These are phyloP conservation scores for Colletotrichum sansevieriae DNA, from an alignment of 2,329 filamentous ascomycete species.

Conservation along the genomic window DNA sequence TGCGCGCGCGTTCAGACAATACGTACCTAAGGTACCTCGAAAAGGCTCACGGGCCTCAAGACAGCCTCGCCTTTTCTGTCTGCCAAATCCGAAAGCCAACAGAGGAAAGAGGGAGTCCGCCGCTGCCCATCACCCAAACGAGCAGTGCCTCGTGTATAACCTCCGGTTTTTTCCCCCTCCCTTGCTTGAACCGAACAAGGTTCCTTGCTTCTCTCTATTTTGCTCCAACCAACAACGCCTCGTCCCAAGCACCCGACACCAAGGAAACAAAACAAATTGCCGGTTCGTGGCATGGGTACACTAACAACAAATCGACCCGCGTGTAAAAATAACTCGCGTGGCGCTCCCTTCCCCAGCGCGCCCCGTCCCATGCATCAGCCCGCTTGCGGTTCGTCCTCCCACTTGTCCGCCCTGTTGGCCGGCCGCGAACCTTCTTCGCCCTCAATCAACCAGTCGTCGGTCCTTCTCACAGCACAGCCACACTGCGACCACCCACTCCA, in stretches of 20 bases:
- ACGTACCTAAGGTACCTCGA: neutral
- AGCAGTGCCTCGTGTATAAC: slow-evolving; percentile 2
- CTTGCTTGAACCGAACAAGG: slow-evolving; percentile 19
- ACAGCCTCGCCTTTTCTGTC: neutral
- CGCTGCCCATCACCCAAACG: neutral
- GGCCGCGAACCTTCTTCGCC: neutral
- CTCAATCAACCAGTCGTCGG: too few species aligned
- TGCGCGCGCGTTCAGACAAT: too few species aligned
- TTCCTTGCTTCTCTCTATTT: neutral
- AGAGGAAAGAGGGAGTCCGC: neutral
- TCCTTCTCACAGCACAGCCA: slow-evolving; percentile 24
- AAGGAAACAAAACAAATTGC: neutral
- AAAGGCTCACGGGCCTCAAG: neutral
- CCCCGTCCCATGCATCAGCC: slow-evolving; percentile 25
- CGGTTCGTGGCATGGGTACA: too few species aligned
- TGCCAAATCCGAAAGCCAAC: neutral
- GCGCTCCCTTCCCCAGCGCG: slow-evolving; percentile 36
- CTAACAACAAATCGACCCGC: too few species aligned
- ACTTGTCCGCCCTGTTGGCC: slow-evolving; percentile 13
- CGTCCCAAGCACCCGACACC: too few species aligned
- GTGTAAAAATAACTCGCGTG: slow-evolving; percentile 36
- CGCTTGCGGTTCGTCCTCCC: slow-evolving; percentile 34
- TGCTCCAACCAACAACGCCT: too few species aligned
- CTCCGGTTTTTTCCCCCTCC: neutral
- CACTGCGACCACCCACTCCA: neutral